A percentile compares a stretch with the other conserved stretches of the same genome.
phyloP scores from a whole-genome alignment of 148 eudicot species.

The Rhododendron mucronatum region DNA sequence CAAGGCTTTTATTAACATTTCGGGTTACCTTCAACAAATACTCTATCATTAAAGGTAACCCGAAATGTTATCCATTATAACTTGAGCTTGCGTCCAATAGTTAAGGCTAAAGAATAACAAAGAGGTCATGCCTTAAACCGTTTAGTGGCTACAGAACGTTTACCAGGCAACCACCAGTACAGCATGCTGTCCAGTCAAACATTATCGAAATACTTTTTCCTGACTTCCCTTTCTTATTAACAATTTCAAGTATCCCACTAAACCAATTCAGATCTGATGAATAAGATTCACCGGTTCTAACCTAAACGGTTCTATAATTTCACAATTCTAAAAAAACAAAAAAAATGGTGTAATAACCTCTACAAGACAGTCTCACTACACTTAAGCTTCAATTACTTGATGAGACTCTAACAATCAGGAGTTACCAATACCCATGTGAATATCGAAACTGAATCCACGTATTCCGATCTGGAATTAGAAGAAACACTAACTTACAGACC shows the following conservation, averaged over 20 bases:
- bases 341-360: neutral
- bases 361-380: neutral
- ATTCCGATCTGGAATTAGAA: neutral
- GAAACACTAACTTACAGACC: neutral
- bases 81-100: neutral
- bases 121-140: neutral
- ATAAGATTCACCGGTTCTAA: neutral
- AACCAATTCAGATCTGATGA: neutral
- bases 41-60: too few relatives aligned
- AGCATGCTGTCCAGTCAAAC: neutral
- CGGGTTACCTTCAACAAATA: too few relatives aligned
- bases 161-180: neutral
- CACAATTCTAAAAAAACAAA: neutral
- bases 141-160: neutral
- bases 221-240: neutral
- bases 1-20: too few relatives aligned
- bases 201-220: neutral
- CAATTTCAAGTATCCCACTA: neutral
- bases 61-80: neutral
- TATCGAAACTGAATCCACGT: neutral
- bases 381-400: neutral
- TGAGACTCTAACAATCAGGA: neutral
- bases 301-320: neutral
- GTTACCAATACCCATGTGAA: neutral
- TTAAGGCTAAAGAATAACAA: neutral